Evolutionary conservation across 257 asterid genomes (phyloP).

Genomic region (Solanum habrochaites): DNA sequence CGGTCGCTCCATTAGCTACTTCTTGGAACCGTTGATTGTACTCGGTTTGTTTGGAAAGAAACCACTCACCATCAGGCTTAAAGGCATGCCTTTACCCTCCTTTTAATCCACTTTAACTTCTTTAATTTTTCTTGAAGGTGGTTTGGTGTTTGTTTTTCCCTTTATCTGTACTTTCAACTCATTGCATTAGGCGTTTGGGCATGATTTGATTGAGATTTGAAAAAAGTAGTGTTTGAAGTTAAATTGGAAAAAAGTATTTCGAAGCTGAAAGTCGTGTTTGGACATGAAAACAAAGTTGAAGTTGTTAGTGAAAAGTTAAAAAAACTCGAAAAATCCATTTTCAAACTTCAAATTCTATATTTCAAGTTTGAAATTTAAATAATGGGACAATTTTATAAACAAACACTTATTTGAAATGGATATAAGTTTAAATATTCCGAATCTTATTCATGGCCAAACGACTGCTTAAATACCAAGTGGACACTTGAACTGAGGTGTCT

Average conservation of each 20-base stretch:
- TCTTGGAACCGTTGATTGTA: constrained; percentile 73
- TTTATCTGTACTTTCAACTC: neutral
- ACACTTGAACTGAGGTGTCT: neutral
- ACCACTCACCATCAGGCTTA: constrained; percentile 56
- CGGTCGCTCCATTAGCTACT: constrained; percentile 64
- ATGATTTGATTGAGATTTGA: neutral
- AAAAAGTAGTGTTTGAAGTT: neutral
- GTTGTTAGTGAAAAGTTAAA: neutral
- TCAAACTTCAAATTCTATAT: neutral
- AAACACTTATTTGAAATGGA: neutral
- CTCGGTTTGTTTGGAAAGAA: constrained; percentile 78
- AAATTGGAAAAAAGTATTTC: neutral
- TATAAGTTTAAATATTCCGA: neutral
- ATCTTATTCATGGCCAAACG: neutral
- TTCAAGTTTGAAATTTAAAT: neutral
- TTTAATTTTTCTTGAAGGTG: neutral
- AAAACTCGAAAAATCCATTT: neutral
- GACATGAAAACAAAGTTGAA: neutral
- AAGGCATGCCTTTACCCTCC: constrained; percentile 30
- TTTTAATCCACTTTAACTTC: neutral
- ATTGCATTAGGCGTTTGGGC: neutral
- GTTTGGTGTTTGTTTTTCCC: neutral
- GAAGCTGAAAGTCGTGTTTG: neutral
- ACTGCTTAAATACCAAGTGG: neutral
- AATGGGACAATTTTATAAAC: neutral